These are phyloP conservation scores for Solanum appendiculatum DNA, from an alignment of 257 asterid species.

Conservation along the genomic window DNA sequence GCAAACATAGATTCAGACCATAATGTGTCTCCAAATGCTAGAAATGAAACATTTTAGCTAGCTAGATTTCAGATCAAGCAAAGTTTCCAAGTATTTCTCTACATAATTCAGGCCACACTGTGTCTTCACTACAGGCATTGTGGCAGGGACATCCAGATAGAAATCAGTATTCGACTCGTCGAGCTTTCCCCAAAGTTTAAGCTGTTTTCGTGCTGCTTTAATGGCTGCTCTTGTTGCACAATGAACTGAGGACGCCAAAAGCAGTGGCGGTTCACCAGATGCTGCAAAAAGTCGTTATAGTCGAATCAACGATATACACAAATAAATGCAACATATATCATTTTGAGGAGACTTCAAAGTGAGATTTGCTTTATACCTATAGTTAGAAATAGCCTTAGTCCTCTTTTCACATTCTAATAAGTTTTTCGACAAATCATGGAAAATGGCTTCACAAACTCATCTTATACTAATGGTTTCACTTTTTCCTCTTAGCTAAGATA, in stretches of 20 bases:
- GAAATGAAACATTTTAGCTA: background rate
- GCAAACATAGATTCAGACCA: background rate
- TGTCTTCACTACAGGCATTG: conserved; percentile 60
- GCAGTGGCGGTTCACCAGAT: conserved; percentile 77
- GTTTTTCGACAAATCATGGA: background rate
- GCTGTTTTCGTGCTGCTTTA: conserved; percentile 56
- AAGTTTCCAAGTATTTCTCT: conserved; percentile 35
- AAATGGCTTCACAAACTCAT: background rate
- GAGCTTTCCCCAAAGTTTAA: conserved; percentile 39
- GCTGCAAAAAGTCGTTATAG: conserved; percentile 25
- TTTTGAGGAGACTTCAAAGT: background rate
- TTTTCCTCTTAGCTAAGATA: background rate
- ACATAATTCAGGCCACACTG: conserved; percentile 49
- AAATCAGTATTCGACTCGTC: conserved; percentile 31
- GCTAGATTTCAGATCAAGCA: conserved; percentile 2
- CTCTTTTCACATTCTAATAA: background rate
- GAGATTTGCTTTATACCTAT: background rate
- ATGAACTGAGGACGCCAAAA: conserved; percentile 66
- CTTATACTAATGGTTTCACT: background rate
- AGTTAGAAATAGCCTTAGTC: background rate
- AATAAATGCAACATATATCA: background rate
- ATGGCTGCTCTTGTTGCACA: conserved; percentile 79
- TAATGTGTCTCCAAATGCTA: background rate
- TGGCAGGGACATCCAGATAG: conserved; percentile 58
- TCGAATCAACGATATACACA: background rate